phyloP scores from a whole-genome alignment of 1,284 basidiomycete species.

The Ustilago trichophora region DNA sequence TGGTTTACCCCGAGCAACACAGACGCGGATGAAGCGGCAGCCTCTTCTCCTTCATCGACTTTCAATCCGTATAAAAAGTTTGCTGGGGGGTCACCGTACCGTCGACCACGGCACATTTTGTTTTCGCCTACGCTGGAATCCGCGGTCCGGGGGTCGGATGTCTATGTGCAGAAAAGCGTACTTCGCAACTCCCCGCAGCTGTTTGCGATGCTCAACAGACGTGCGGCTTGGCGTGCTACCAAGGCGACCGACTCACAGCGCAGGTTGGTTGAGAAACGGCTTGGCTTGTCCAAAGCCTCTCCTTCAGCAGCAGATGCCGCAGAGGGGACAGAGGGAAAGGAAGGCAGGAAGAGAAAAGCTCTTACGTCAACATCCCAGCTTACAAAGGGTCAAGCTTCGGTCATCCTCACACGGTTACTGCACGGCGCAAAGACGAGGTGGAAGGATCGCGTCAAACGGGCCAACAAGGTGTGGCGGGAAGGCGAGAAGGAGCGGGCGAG shows the following conservation, averaged over 20 bases:
- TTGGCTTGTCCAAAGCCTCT: conserved; percentile 49
- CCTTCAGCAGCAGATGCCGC: background rate
- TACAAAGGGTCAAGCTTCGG: conserved; percentile 54
- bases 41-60: conserved; percentile 11
- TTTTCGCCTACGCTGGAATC: conserved; percentile 64
- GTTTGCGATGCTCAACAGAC: conserved; percentile 31
- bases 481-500: conserved; percentile 37
- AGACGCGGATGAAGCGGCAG: conserved; percentile 45
- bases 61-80: background rate
- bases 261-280: conserved; percentile 73
- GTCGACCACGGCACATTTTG: conserved; percentile 36
- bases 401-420: conserved; percentile 46
- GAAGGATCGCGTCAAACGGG: conserved; percentile 36
- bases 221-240: conserved; percentile 77
- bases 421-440: conserved; percentile 51
- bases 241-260: conserved; percentile 77
- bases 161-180: conserved; percentile 73
- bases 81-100: conserved; percentile 34
- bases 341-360: conserved; percentile 48
- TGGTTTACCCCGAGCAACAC: conserved; percentile 36
- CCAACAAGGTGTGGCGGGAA: conserved; percentile 34
- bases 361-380: conserved; percentile 4
- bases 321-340: background rate
- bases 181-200: conserved; percentile 67
- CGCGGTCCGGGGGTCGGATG: conserved; percentile 77